Percentiles rank a stretch among this genome's conserved stretches.
phyloP scores from a whole-genome alignment of 441 rosid genomes.

The Populus hybrid region DNA sequence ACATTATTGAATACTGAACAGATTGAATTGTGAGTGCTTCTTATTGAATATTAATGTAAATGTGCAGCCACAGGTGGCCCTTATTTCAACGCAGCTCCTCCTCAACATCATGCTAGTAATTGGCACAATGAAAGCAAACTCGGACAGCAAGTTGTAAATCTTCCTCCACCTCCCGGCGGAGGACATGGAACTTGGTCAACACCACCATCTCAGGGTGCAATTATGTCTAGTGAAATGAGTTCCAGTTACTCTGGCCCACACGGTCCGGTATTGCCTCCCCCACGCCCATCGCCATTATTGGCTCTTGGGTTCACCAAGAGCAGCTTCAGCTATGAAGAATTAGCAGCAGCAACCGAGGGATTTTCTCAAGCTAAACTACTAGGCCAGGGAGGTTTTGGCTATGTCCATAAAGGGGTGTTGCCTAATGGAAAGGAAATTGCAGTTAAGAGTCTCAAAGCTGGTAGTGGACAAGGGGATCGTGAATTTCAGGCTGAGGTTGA shows the following conservation, averaged over 20 bases:
- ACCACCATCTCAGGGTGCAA: constrained; percentile 15
- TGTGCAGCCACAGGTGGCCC: constrained; percentile 28
- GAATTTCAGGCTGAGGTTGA: constrained; percentile 90
- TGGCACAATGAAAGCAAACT: constrained; percentile 19
- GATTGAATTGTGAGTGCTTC: background rate
- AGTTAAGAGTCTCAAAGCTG: constrained; percentile 71
- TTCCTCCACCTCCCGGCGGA: constrained; percentile 39
- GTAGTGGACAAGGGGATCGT: constrained; percentile 68
- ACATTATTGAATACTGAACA: background rate
- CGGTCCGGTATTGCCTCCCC: constrained; percentile 40
- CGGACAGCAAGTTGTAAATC: constrained; percentile 22
- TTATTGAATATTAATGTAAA: background rate
- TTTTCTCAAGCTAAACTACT: constrained; percentile 58
- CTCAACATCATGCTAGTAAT: constrained; percentile 14
- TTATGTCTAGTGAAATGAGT: constrained; percentile 35
- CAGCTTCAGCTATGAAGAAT: constrained; percentile 65
- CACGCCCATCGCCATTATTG: constrained; percentile 42
- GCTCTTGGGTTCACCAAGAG: constrained; percentile 59
- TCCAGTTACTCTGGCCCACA: constrained; percentile 37
- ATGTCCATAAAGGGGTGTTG: constrained; percentile 74
- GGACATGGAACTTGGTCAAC: constrained; percentile 27
- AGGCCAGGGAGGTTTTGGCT: constrained; percentile 96
- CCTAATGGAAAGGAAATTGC: constrained; percentile 80
- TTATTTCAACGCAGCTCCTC: constrained; percentile 28
- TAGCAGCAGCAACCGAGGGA: constrained; percentile 60